Evolutionary conservation across 2,329 filamentous ascomycete genomes (phyloP), one percentile per base, ranked within the genome.

Genomic region (Harringtonia aguacate): DNA sequence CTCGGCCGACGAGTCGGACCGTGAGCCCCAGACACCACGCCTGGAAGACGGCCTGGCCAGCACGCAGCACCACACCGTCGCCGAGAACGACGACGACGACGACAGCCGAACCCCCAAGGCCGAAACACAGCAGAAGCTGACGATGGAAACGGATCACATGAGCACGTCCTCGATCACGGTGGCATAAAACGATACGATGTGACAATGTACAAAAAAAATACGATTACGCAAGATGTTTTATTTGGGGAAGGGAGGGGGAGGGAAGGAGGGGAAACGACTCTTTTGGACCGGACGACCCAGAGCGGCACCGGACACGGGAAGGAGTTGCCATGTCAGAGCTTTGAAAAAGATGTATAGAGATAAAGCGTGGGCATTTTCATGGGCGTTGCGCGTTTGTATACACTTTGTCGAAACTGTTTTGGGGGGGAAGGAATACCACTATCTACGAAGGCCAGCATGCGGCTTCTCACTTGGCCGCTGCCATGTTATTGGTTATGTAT

Each of bases 21-120:
- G 30, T 1, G 50, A 52, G 31, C 50, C 47, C 8, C 42, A 47
- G 44, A 53, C 52, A 3, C 52, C 52, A 1, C 45, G 45, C 5
- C 40, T 44, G 7, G 48, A 50, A 4, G 47, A 48, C 8, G 22
- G 33, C 1, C 18, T 48, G 7, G 24, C 6, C 27, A 38, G 48
- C 20, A 24, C 18, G 38, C 21, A 40, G 17, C 29, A 35, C 20
- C 31, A 21, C 30, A 20, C 12, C 13, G 28, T 33, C 8, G 29
- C 28, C 24, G 20, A 28, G 14, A 34, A 21, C 13, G 39, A 14
- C 5, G 15, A 22, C 3, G n/a, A 36, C 15, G 15, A 18, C 5
- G 15, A 22, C 3, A n/a, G 36, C 15, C 12, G n/a, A 2, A 18
- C 30, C 13, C 17, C 15, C 17, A 41, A 42, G 29, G 13, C 27